Base-by-base conservation (phyloP, 1,284 basidiomycete species). In the Vanrija sp. region DNA sequence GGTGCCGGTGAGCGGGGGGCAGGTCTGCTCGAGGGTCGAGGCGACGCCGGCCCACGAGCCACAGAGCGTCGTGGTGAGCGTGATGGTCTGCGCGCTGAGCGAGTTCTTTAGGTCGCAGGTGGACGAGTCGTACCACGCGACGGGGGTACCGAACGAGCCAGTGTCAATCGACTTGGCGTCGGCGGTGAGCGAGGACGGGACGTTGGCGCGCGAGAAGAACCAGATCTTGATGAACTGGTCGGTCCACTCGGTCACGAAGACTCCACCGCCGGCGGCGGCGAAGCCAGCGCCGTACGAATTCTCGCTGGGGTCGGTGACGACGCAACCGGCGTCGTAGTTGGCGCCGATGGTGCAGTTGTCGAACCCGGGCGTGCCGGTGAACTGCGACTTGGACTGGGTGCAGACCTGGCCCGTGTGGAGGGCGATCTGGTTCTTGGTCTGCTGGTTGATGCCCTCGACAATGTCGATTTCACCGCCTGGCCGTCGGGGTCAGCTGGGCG, bases 31-130 rank as follows among this genome's bases (percentile, higher is more conserved):
- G 69, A 87, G 86, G 35, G 83, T 75, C 27, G 72, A 63, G 6
- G 81, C 37, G n/a, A 75, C 69, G 6, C 82, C 83, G 4, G 84
- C 68, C 80, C 81, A 84, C 56, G 73, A 73, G 22, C 83, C 75
- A 55, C 88, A 89, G 12, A 89, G 80, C 1, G 87, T 86, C 56
- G 87, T 87, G 68, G 85, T 83, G 60, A 89, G 83, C 64, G 90
- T 86, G 44, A 89, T 78, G 51, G 82, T 78, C 65, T 88, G 85
- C 0, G 84, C 59, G 60, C 45, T 4, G 50, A 57, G 25, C n/a
- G 41, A 48, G 49, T 77, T 69, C 50, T 76, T 72, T 31, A 87
- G 79, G 47, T 81, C 75, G 69, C 88, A 89, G 15, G 80, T 78
- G 8, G 78, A 75, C 5, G 80, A 73, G 1, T 84, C 81, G 80